These are phyloP conservation scores for Colletotrichum incanum DNA, from an alignment of 2,329 filamentous ascomycete genomes.

Conservation along the genomic window DNA sequence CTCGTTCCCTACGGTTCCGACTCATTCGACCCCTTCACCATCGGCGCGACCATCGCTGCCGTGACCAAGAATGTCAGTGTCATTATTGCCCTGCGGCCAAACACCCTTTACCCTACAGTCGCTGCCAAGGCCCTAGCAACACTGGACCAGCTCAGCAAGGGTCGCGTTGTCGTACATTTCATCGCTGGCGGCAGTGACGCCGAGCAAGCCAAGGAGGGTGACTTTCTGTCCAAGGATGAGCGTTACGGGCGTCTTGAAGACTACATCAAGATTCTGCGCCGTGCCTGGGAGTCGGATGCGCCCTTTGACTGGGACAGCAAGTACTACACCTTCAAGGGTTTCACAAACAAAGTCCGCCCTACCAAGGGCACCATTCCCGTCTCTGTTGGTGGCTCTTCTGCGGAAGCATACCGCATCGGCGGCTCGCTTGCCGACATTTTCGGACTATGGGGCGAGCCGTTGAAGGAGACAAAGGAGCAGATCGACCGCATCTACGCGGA, in stretches of 20 bases:
- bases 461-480: constrained; percentile 75
- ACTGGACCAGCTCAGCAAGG: constrained; percentile 71
- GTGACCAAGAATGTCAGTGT: constrained; percentile 73
- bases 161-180: constrained; percentile 74
- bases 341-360: constrained; percentile 68
- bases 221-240: constrained; percentile 71
- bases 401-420: constrained; percentile 72
- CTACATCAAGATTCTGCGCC: constrained; percentile 73
- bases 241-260: constrained; percentile 73
- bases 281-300: constrained; percentile 70
- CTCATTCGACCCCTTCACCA: constrained; percentile 70
- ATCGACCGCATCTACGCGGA: constrained; percentile 74
- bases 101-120: constrained; percentile 74
- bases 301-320: constrained; percentile 75
- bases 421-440: constrained; percentile 74
- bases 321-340: constrained; percentile 73
- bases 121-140: constrained; percentile 75
- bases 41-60: constrained; percentile 71
- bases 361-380: constrained; percentile 69
- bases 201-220: constrained; percentile 73
- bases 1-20: constrained; percentile 72
- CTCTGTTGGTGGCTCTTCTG: constrained; percentile 72
- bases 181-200: constrained; percentile 74
- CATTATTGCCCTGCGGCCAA: constrained; percentile 74
- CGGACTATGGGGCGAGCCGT: constrained; percentile 75